Percentiles rank a stretch among this genome's conserved stretches.
phyloP scores from a whole-genome alignment of 2,329 filamentous ascomycete genomes.

The Sphaerulina musiva region DNA sequence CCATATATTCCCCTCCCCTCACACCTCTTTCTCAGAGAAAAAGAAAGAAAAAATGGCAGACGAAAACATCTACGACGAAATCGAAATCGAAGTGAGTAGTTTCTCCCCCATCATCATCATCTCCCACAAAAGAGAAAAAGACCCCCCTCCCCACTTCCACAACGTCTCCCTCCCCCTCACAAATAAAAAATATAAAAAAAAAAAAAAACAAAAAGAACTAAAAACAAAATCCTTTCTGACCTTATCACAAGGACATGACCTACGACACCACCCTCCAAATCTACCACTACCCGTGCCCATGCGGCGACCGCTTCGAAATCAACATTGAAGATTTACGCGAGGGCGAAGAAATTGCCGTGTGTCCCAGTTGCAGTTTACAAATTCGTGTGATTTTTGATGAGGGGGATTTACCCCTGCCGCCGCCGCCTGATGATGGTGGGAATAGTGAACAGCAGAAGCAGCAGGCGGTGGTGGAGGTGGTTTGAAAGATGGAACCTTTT shows the following conservation, averaged over 20 bases:
- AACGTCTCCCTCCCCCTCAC: too few relatives aligned
- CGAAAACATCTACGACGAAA: conserved; percentile 77
- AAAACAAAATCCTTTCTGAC: too few relatives aligned
- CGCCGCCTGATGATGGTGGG: conserved; percentile 37
- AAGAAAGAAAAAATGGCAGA: conserved; percentile 18
- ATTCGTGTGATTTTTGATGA: conserved; percentile 87
- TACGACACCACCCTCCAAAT: conserved; percentile 75
- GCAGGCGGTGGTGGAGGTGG: conserved; percentile 7
- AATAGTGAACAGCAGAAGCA: conserved; percentile 3
- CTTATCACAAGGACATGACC: conserved; percentile 64
- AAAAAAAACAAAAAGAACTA: too few relatives aligned
- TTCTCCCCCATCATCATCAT: too few relatives aligned
- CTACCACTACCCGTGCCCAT: conserved; percentile 95
- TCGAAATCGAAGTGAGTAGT: conserved; percentile 69
- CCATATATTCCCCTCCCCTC: neutral
- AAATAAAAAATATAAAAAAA: too few relatives aligned
- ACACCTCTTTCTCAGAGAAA: neutral
- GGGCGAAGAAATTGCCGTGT: conserved; percentile 90
- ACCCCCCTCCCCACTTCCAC: neutral
- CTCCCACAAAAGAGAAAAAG: neutral
- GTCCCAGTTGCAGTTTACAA: conserved; percentile 95
- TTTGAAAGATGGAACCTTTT: conserved; percentile 12
- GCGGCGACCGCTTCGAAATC: conserved; percentile 94
- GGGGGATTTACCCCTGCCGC: conserved; percentile 41
- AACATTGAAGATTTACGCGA: conserved; percentile 76